These are phyloP conservation scores for Penicillium riverlandense DNA, from an alignment of 495 filamentous ascomycete genomes.

Conservation along the genomic window DNA sequence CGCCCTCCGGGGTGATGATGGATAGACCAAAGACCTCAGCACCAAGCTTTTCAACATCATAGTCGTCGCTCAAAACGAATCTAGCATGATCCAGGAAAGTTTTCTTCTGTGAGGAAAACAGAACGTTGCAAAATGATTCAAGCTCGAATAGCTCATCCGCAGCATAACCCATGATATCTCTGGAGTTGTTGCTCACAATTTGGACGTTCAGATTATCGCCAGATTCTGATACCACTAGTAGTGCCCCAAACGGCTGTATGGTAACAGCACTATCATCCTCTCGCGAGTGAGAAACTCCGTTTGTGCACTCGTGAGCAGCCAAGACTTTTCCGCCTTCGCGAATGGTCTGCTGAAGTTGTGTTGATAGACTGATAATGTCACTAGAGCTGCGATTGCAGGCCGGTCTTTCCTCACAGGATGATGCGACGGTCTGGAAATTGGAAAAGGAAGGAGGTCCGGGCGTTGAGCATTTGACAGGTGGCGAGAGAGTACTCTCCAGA, in stretches of 20 bases:
- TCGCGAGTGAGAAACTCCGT: not conserved
- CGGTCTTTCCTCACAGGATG: not conserved
- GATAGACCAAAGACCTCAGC: conserved; percentile 77
- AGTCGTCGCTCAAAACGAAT: conserved; percentile 61
- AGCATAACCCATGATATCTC: conserved; percentile 63
- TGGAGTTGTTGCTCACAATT: conserved; percentile 76
- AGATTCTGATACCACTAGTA: conserved; percentile 58
- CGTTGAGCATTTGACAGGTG: not conserved
- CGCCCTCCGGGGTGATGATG: conserved; percentile 42
- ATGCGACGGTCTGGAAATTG: not conserved
- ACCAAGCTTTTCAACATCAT: conserved; percentile 57
- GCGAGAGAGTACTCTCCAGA: not conserved
- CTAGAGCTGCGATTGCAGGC: not conserved
- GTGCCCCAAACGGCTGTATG: conserved; percentile 68
- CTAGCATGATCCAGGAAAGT: conserved; percentile 71
- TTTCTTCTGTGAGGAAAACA: conserved; percentile 66
- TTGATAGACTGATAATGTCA: not conserved
- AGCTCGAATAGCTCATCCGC: conserved; percentile 69
- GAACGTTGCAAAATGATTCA: conserved; percentile 63
- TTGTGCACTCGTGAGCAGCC: not conserved
- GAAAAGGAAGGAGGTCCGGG: not conserved
- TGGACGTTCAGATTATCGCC: conserved; percentile 59
- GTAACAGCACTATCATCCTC: conserved; percentile 28
- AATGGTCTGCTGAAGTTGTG: conserved; percentile 2
- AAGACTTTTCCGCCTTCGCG: conserved; percentile 5